These are phyloP conservation scores for Botryosphaeria dothidea DNA, from an alignment of 2,329 filamentous ascomycete species.

Conservation along the genomic window DNA sequence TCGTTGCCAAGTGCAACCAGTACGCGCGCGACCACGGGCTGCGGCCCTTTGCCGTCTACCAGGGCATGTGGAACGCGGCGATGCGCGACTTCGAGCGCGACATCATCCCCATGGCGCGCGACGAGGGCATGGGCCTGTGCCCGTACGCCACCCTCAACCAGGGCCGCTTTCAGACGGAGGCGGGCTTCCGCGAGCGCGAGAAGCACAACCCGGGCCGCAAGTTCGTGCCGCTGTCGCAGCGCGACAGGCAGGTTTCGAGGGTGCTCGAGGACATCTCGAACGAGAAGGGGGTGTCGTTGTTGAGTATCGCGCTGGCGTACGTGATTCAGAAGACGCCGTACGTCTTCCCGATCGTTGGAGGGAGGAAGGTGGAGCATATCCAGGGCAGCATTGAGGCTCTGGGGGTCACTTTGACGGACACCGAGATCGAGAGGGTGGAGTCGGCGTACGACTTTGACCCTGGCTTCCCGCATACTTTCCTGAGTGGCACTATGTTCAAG, in stretches of 20 bases:
- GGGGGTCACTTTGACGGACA: constrained; percentile 56
- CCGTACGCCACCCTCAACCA: constrained; percentile 57
- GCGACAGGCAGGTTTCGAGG: constrained; percentile 54
- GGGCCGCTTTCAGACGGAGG: constrained; percentile 44
- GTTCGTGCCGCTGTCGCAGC: constrained; percentile 40
- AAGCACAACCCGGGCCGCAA: constrained; percentile 41
- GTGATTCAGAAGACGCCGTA: constrained; percentile 71
- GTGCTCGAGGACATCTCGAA: constrained; percentile 64
- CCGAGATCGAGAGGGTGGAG: constrained; percentile 69
- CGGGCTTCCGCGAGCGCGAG: constrained; percentile 37
- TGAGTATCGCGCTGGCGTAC: constrained; percentile 68
- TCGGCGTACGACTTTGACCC: constrained; percentile 61
- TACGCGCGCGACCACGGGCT: constrained; percentile 43
- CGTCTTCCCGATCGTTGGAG: constrained; percentile 73
- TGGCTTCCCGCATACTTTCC: constrained; percentile 67
- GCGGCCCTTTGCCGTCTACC: constrained; percentile 41
- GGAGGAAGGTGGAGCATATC: constrained; percentile 69
- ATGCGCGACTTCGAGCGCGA: constrained; percentile 48
- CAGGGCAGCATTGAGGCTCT: constrained; percentile 70
- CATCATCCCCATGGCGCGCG: constrained; percentile 46
- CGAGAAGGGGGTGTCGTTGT: constrained; percentile 46
- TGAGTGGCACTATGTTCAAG: constrained; percentile 31
- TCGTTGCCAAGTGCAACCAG: constrained; percentile 31
- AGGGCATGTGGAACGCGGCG: constrained; percentile 45
- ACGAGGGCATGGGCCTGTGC: constrained; percentile 44